Evolutionary conservation across 192 early-diverging fungal genomes (phyloP).

Genomic region (Backusella parvicylindrica): DNA sequence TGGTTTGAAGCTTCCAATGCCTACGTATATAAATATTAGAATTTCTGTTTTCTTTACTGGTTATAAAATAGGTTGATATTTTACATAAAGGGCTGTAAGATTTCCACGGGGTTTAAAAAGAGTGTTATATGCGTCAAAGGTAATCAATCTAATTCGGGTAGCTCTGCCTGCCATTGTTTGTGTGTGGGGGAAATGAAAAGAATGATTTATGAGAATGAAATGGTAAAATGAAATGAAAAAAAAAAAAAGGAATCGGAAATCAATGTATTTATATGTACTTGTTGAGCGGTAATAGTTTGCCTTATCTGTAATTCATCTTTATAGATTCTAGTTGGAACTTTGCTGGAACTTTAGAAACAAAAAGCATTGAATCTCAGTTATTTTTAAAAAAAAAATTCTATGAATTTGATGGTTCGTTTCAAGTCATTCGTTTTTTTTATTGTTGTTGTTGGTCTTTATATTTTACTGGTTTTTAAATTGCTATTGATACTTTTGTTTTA

Average conservation of each 20-base stretch:
- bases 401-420: not conserved
- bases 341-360: not conserved
- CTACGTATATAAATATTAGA: not conserved
- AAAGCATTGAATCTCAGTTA: not conserved
- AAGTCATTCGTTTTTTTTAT: not conserved
- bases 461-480: not conserved
- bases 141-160: conserved; percentile 39
- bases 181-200: not conserved
- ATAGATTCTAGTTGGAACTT: not conserved
- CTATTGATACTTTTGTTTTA: not conserved
- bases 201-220: not conserved
- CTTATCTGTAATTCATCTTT: not conserved
- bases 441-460: not conserved
- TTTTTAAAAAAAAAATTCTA: not conserved
- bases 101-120: conserved; percentile 45
- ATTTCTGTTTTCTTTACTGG: no score
- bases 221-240: not conserved
- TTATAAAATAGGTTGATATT: not conserved
- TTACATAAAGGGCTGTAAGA: conserved; percentile 31
- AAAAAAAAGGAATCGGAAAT: not conserved
- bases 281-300: not conserved
- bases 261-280: not conserved
- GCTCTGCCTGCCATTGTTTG: not conserved
- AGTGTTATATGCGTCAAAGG: conserved; percentile 60
- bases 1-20: conserved; percentile 31